These are phyloP conservation scores for Monosporascus ibericus DNA, from an alignment of 2,329 filamentous ascomycete genomes.

Conservation along the genomic window DNA sequence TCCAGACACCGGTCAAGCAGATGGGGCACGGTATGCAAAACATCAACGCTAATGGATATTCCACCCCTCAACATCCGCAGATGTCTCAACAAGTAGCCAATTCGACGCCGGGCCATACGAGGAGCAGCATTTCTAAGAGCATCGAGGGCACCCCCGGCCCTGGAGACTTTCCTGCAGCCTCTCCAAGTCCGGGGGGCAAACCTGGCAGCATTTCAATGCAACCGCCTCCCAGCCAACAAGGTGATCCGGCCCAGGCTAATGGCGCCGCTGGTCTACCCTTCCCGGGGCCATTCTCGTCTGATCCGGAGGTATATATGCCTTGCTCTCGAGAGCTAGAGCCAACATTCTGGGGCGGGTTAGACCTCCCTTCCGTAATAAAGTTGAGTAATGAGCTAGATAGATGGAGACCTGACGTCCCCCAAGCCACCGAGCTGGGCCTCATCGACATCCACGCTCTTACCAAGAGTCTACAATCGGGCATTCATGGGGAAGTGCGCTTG, in stretches of 20 bases:
- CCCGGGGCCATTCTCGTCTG: slow-evolving; percentile 31
- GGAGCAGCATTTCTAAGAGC: slow-evolving; percentile 46
- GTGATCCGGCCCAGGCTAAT: slow-evolving; percentile 20
- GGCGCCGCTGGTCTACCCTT: slow-evolving; percentile 21
- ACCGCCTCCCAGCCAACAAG: slow-evolving; percentile 28
- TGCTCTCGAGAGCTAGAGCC: slow-evolving; percentile 39
- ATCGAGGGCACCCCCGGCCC: slow-evolving; percentile 38
- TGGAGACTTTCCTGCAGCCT: slow-evolving; percentile 38
- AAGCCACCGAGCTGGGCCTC: slow-evolving; percentile 70
- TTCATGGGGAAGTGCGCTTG: slow-evolving; percentile 82
- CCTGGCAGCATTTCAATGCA: slow-evolving; percentile 34
- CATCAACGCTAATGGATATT: slow-evolving; percentile 42
- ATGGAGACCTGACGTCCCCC: slow-evolving; percentile 69
- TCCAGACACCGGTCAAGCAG: slow-evolving; percentile 39
- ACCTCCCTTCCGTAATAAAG: slow-evolving; percentile 57
- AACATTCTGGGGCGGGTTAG: slow-evolving; percentile 66
- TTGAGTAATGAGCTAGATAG: slow-evolving; percentile 61
- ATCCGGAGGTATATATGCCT: slow-evolving; percentile 49
- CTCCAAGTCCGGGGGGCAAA: slow-evolving; percentile 35
- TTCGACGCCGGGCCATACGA: slow-evolving; percentile 37
- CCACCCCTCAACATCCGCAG: slow-evolving; percentile 35
- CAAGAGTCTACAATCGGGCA: slow-evolving; percentile 82
- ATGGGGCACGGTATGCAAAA: slow-evolving; percentile 41
- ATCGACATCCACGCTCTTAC: slow-evolving; percentile 89
- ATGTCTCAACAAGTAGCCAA: slow-evolving; percentile 39